phyloP scores from a whole-genome alignment of 129 eudicot genomes.

The Flaveria ramosissima region DNA sequence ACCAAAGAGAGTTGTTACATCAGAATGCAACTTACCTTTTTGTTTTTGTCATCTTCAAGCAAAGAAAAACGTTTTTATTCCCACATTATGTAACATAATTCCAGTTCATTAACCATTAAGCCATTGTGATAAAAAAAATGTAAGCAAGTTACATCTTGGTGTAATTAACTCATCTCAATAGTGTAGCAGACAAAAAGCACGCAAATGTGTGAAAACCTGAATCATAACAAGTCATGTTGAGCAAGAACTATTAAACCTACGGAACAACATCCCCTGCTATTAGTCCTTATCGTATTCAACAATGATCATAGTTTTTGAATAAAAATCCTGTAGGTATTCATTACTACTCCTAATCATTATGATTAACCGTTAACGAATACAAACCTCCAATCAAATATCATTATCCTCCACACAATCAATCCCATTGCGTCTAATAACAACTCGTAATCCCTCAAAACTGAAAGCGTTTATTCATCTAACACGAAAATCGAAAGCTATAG shows the following conservation, averaged over 20 bases:
- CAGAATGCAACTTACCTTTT: neutral
- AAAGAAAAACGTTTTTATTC: neutral
- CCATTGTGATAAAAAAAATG: too few species aligned
- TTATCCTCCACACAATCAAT: neutral
- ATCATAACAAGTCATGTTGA: neutral
- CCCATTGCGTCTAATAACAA: neutral
- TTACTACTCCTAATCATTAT: neutral
- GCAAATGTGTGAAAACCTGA: neutral
- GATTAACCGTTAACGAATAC: neutral
- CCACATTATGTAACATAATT: neutral
- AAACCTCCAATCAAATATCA: neutral
- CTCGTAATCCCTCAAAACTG: neutral
- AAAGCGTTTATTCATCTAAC: neutral
- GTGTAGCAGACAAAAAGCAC: neutral
- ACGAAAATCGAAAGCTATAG: neutral
- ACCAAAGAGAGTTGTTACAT: neutral
- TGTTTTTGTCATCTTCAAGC: neutral
- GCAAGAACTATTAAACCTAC: neutral
- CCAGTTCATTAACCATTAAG: neutral
- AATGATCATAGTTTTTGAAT: neutral
- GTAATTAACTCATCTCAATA: too few species aligned
- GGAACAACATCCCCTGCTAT: neutral
- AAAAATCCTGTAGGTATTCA: too few species aligned
- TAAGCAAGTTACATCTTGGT: neutral
- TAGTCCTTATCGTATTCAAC: neutral